A percentile compares a stretch with the other conserved stretches of the same genome.
phyloP scores from a whole-genome alignment of 2,329 filamentous ascomycete species.

The Volutella citrinella region DNA sequence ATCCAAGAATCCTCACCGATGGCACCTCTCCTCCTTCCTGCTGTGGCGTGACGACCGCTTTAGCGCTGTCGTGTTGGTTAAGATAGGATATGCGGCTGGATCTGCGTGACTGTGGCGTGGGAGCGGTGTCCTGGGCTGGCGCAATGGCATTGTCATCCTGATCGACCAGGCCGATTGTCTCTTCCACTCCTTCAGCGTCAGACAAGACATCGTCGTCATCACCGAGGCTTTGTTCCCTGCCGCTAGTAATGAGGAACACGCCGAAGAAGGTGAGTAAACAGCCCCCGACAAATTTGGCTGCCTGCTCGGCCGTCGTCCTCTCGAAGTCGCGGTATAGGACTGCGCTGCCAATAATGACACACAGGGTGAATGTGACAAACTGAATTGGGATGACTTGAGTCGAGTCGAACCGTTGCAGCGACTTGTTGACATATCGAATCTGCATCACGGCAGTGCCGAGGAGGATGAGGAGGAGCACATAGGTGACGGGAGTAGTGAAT shows the following conservation, averaged over 20 bases:
- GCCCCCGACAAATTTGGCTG: conserved; percentile 82
- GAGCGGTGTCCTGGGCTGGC: conserved; percentile 16
- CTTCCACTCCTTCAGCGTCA: conserved; percentile 59
- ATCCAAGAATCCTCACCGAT: conserved; percentile 31
- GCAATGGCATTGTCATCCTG: conserved; percentile 38
- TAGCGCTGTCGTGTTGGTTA: conserved; percentile 39
- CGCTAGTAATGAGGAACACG: conserved; percentile 95
- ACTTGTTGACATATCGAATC: conserved; percentile 90
- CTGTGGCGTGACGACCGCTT: conserved; percentile 27
- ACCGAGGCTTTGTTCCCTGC: conserved; percentile 59
- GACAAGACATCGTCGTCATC: conserved; percentile 51
- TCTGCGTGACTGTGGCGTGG: conserved; percentile 38
- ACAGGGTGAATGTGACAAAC: conserved; percentile 94
- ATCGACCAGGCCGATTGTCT: conserved; percentile 57
- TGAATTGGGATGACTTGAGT: conserved; percentile 98
- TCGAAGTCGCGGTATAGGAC: conserved; percentile 95
- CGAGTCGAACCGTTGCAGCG: conserved; percentile 88
- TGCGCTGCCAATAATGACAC: conserved; percentile 90
- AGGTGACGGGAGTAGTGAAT: conserved; percentile 89
- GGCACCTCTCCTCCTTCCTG: conserved; percentile 35
- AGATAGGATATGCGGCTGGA: conserved; percentile 47
- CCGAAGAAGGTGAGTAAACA: conserved; percentile 92
- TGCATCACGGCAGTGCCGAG: conserved; percentile 89
- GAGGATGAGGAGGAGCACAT: conserved; percentile 76
- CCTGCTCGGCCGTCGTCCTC: conserved; percentile 68